Conservation (phyloP, 2,329 filamentous ascomycete genomes). For the Colletotrichum tofieldiae region DNA sequence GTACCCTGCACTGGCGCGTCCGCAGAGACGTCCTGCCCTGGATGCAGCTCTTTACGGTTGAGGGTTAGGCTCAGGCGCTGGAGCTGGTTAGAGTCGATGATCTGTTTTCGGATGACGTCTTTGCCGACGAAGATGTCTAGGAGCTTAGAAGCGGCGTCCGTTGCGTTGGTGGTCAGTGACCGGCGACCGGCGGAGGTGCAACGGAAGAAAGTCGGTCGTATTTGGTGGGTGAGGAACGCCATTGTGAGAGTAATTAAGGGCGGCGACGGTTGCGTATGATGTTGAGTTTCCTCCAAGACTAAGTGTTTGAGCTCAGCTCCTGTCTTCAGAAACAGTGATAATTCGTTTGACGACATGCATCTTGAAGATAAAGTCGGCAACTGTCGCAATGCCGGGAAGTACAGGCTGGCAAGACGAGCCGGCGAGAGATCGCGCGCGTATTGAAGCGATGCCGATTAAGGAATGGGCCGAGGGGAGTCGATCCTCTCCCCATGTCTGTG, state of each 20-base stretch:
- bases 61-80: conserved; percentile 74
- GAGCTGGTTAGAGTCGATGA: conserved; percentile 74
- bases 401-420: background rate
- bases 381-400: background rate
- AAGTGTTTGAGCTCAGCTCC: too few species aligned
- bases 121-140: conserved; percentile 50
- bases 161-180: conserved; percentile 14
- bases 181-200: background rate
- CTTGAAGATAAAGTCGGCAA: background rate
- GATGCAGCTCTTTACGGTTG: conserved; percentile 59
- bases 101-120: conserved; percentile 57
- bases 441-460: background rate
- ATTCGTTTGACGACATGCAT: background rate
- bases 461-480: conserved; percentile 4
- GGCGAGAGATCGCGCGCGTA: background rate
- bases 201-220: background rate
- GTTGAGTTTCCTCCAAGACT: background rate
- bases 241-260: background rate
- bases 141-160: conserved; percentile 51
- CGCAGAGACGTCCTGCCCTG: conserved; percentile 56
- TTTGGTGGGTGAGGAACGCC: conserved; percentile 5
- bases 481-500: too few species aligned
- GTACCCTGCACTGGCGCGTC: conserved; percentile 59
- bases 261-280: background rate
- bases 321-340: too few species aligned